phyloP scores from a whole-genome alignment of 1,284 basidiomycete species.

The Tylopilus microsporus region DNA sequence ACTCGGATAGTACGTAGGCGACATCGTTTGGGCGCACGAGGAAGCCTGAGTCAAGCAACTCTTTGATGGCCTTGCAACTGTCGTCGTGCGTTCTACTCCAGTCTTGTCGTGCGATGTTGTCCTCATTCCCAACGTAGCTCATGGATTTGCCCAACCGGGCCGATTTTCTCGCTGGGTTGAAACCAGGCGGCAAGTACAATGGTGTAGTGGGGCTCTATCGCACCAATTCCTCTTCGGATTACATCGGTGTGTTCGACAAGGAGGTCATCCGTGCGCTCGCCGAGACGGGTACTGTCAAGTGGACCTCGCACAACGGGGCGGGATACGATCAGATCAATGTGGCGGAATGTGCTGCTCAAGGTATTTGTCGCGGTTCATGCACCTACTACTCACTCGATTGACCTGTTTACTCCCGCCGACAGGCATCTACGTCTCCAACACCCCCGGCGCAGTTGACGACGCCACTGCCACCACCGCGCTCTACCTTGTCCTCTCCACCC shows the following conservation, averaged over 20 bases:
- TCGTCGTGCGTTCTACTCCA: slow-evolving; percentile 55
- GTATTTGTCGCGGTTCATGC: slow-evolving; percentile 30
- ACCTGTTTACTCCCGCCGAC: not conserved
- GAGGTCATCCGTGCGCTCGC: slow-evolving; percentile 70
- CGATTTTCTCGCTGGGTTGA: slow-evolving; percentile 65
- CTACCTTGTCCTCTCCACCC: slow-evolving; percentile 79
- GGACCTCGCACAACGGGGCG: slow-evolving; percentile 91
- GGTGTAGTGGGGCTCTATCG: slow-evolving; percentile 78
- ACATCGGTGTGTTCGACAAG: slow-evolving; percentile 75
- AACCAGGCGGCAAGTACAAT: slow-evolving; percentile 67
- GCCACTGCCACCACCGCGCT: slow-evolving; percentile 87
- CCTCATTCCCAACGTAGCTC: slow-evolving; percentile 34
- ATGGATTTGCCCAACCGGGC: slow-evolving; percentile 64
- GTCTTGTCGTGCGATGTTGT: not conserved
- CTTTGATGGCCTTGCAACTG: slow-evolving; percentile 64
- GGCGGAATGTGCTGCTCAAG: slow-evolving; percentile 63
- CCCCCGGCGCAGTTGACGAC: slow-evolving; percentile 87
- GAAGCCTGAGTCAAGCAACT: slow-evolving; percentile 67
- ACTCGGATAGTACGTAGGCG: slow-evolving; percentile 38
- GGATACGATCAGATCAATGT: slow-evolving; percentile 88
- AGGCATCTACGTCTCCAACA: slow-evolving; percentile 88
- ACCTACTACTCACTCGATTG: not conserved
- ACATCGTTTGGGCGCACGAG: slow-evolving; percentile 76
- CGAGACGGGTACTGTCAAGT: slow-evolving; percentile 62
- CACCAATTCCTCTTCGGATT: slow-evolving; percentile 59